These are phyloP conservation scores for Silybum marianum DNA, from an alignment of 129 eudicot genomes.

Conservation along the genomic window DNA sequence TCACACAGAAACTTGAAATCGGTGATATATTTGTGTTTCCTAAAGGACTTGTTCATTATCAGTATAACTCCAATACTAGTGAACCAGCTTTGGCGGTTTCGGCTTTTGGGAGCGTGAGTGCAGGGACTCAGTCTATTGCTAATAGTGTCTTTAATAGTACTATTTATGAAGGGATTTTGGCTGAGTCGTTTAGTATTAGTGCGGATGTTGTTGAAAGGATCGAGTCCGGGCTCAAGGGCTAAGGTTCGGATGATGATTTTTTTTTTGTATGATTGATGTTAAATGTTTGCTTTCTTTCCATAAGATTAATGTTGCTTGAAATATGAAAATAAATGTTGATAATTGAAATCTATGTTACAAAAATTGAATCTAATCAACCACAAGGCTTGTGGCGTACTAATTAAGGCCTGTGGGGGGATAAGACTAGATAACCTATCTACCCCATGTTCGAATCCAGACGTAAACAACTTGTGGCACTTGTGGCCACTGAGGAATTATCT, in stretches of 20 bases:
- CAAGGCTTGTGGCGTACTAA: too few relatives aligned
- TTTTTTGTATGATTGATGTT: background rate
- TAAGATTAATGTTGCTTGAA: slow-evolving; percentile 22
- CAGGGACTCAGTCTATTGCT: slow-evolving; percentile 39
- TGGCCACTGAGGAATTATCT: too few relatives aligned
- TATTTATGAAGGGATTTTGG: slow-evolving; percentile 37
- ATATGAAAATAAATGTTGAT: slow-evolving; percentile 27
- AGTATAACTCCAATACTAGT: slow-evolving; percentile 24
- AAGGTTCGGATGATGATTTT: background rate
- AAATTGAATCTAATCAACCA: too few relatives aligned
- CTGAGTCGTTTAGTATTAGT: slow-evolving; percentile 35
- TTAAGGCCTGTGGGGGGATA: too few relatives aligned
- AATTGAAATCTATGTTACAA: background rate
- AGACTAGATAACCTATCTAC: too few relatives aligned
- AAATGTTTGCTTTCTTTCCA: slow-evolving; percentile 13
- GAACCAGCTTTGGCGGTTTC: slow-evolving; percentile 38
- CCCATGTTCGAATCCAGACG: too few relatives aligned
- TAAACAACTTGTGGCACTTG: too few relatives aligned
- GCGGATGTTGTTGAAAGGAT: slow-evolving; percentile 32
- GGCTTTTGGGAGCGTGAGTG: slow-evolving; percentile 45
- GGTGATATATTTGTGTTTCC: slow-evolving; percentile 47
- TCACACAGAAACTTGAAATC: slow-evolving; percentile 30
- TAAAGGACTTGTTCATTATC: slow-evolving; percentile 48
- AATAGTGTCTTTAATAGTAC: slow-evolving; percentile 39
- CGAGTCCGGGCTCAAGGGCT: slow-evolving; percentile 41